Evolutionary conservation across 805 yeast genomes (phyloP), one percentile per base, ranked within the genome.

Genomic region (Candida sithepensis): DNA sequence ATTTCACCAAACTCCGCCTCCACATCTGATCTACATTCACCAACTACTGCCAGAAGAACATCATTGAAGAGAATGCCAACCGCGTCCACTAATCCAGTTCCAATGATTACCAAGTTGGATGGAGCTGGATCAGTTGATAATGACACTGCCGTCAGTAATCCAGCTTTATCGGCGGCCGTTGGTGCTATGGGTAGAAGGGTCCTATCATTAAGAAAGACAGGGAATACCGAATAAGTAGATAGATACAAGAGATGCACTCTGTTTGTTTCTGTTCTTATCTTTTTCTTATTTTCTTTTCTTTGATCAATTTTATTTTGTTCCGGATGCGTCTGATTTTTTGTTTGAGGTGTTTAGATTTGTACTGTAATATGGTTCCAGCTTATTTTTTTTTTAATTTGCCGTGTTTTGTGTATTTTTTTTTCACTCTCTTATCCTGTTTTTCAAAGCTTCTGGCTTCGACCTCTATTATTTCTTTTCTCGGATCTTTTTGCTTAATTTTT

Each of bases 1-100:
- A 59, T 76, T 43, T 75, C 87, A 0, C 84, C 86, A 1, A 74
- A 72, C 51, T 58, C 68, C 1, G 53, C 61, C 2, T 51, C 56
- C 7, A 45, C 43, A 8, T 46, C 51, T 2, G 59, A 55, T 14
- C 16, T 50, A 21, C 43, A 42, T 20, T 52, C 56, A 28, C 56
- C 56, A 4, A 45, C 48, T 10, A 42, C 44, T 8, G 45, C 48
- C 10, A 47, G 51, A 33, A 44, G 47, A 39, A 41, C 41, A n/a
- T 44, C 58, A 3, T 20, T 51, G n/a, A 61, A 60, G 34, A 52
- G 54, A 26, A 45, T 46, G 3, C 58, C 55, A 14, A 59, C 62
- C 3, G 51, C 57, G 3, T 50, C 60, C 16, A 59, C 60, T 2
- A 54, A 56, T 42, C 61, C 63, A 12, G 62, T 54, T 6, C 69